A percentile compares a stretch with the other conserved stretches of the same genome.
These are phyloP conservation scores for Lactarius trivialis DNA, from an alignment of 768 basidiomycete genomes.

Conservation along the genomic window DNA sequence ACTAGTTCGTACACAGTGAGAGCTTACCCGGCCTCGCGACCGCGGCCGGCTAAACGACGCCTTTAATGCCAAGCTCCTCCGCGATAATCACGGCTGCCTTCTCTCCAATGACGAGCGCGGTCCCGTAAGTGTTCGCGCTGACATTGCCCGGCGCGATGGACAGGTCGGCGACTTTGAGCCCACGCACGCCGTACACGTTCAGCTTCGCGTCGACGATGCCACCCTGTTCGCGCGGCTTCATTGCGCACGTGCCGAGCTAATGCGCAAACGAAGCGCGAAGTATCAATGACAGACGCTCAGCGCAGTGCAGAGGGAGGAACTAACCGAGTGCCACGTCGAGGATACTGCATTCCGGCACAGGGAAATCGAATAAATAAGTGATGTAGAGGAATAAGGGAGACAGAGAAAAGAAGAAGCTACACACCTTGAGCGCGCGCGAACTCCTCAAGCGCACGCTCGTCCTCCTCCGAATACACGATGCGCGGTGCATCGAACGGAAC, in stretches of 20 bases:
- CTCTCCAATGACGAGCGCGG: conserved; percentile 43
- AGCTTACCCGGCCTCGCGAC: too few species aligned
- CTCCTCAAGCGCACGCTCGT: conserved; percentile 32
- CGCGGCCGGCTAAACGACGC: not conserved
- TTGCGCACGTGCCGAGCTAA: conserved; percentile 14
- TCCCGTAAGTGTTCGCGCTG: conserved; percentile 37
- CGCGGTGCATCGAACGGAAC: conserved; percentile 27
- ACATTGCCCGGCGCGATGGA: conserved; percentile 36
- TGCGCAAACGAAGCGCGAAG: too few species aligned
- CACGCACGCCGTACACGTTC: conserved; percentile 52
- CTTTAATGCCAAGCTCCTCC: conserved; percentile 37
- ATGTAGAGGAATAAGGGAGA: not conserved
- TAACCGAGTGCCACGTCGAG: conserved; percentile 33
- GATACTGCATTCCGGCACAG: conserved; percentile 25
- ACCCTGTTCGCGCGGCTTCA: conserved; percentile 47
- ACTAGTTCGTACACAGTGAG: too few species aligned
- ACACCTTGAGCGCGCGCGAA: conserved; percentile 24
- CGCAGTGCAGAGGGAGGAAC: not conserved
- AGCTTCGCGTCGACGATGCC: conserved; percentile 51
- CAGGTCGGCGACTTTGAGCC: conserved; percentile 48
- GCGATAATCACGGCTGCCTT: conserved; percentile 53
- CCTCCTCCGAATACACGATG: conserved; percentile 27
- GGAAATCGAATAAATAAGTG: not conserved
- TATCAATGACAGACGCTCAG: not conserved
- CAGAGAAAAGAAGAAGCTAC: not conserved